These are phyloP conservation scores for Claviceps africana DNA, from an alignment of 2,329 filamentous ascomycete genomes.

Conservation along the genomic window DNA sequence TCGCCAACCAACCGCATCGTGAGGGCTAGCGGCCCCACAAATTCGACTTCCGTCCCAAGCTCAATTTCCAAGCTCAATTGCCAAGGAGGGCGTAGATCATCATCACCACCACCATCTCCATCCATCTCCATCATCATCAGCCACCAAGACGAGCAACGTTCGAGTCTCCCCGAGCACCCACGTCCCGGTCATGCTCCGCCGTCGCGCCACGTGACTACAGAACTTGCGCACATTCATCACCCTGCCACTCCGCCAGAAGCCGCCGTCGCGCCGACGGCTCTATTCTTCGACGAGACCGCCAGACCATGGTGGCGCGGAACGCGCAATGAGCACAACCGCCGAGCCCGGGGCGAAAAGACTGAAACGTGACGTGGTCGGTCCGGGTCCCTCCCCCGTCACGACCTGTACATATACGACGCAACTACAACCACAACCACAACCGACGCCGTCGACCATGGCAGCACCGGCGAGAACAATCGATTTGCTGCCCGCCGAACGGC, in stretches of 20 bases:
- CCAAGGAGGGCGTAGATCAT: no score
- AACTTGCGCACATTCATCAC: not conserved
- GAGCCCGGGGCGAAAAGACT: slow-evolving; percentile 18
- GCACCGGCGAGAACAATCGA: not conserved
- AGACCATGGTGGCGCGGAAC: not conserved
- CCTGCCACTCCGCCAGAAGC: not conserved
- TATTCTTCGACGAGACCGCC: not conserved
- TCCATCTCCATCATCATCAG: no score
- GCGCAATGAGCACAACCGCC: not conserved
- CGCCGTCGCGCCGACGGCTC: not conserved
- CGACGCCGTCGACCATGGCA: not conserved
- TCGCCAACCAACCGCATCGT: no score
- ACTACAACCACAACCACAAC: no score
- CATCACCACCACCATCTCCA: no score
- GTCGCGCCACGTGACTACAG: not conserved
- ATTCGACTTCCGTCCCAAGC: no score
- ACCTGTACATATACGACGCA: not conserved
- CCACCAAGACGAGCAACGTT: not conserved
- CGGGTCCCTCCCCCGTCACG: not conserved
- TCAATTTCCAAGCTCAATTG: no score
- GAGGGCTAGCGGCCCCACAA: no score
- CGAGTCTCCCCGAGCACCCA: no score
- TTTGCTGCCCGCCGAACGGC: not conserved
- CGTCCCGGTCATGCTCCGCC: not conserved
- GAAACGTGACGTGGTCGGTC: slow-evolving; percentile 3